Conservation (phyloP, 805 yeast genomes). For the Grigorovia transvaalensis region DNA sequence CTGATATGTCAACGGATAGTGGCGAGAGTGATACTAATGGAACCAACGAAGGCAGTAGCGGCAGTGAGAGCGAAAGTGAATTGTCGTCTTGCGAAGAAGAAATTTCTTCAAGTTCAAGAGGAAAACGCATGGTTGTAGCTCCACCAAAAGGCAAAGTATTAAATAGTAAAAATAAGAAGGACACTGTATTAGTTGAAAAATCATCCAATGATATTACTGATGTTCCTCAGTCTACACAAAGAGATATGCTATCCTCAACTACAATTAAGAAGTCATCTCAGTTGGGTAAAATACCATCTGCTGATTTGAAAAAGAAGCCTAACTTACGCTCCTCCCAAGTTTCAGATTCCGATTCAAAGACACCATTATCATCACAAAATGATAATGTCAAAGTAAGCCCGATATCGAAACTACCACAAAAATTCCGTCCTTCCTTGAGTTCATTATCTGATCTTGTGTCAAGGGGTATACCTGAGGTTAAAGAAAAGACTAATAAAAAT, state of each 20-base stretch:
- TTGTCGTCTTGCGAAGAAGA: constrained; percentile 22
- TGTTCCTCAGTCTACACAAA: constrained; percentile 19
- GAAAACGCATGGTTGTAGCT: constrained; percentile 36
- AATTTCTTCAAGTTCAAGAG: constrained; percentile 11
- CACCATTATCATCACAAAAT: constrained; percentile 1
- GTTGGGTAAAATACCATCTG: not conserved
- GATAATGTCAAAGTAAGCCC: constrained; percentile 4
- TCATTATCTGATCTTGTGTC: constrained; percentile 50
- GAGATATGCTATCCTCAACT: constrained; percentile 1
- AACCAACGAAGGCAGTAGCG: not conserved
- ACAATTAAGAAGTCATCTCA: constrained; percentile 1
- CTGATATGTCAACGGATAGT: not conserved
- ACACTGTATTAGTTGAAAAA: not conserved
- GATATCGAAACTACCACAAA: constrained; percentile 17
- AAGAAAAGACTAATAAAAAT: constrained; percentile 29
- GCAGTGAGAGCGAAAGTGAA: not conserved
- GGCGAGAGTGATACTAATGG: not conserved
- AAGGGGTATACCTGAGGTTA: constrained; percentile 62
- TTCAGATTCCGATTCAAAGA: not conserved
- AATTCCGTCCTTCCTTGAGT: constrained; percentile 34
- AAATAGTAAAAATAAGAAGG: not conserved
- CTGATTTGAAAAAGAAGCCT: not conserved
- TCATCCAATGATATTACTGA: constrained; percentile 7
- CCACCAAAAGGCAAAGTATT: constrained; percentile 33
- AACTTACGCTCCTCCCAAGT: constrained; percentile 3